Evolutionary conservation across 345 rosid genomes (phyloP).

Genomic region (Citrus cavaleriei): DNA sequence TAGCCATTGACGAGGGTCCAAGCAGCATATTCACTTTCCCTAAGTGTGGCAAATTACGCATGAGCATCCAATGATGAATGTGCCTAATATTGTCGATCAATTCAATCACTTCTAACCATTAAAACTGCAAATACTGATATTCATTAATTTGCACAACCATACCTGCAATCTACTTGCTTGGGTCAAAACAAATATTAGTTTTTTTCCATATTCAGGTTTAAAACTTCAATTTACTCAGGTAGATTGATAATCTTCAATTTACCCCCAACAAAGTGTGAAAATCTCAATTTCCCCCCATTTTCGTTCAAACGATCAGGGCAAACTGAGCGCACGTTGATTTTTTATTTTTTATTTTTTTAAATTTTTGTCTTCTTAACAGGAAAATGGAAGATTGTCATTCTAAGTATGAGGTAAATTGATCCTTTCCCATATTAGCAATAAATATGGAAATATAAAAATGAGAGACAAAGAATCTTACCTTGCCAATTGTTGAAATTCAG

Average conservation of each 20-base stretch:
- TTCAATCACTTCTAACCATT: not conserved
- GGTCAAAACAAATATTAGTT: not conserved
- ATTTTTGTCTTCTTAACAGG: too few relatives aligned
- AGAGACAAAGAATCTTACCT: conserved; percentile 38
- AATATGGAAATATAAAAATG: not conserved
- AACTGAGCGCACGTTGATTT: too few relatives aligned
- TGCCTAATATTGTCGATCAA: not conserved
- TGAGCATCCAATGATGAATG: not conserved
- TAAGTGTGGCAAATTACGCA: conserved; percentile 14
- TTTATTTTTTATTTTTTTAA: too few relatives aligned
- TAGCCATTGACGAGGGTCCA: conserved; percentile 92
- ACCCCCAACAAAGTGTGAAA: too few relatives aligned
- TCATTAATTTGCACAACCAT: not conserved
- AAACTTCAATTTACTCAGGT: too few relatives aligned
- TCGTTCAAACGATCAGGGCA: too few relatives aligned
- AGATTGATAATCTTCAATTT: too few relatives aligned
- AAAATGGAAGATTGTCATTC: too few relatives aligned
- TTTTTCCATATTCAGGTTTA: too few relatives aligned
- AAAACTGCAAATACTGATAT: not conserved
- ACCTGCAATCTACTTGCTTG: not conserved
- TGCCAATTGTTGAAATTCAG: conserved; percentile 79
- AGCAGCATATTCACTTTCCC: conserved; percentile 94
- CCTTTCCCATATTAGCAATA: not conserved
- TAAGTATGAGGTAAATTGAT: too few relatives aligned
- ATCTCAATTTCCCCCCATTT: too few relatives aligned